Percentiles rank a stretch among this genome's conserved stretches.
These are phyloP conservation scores for Capsella rubella DNA, from an alignment of 441 rosid genomes.

Conservation along the genomic window DNA sequence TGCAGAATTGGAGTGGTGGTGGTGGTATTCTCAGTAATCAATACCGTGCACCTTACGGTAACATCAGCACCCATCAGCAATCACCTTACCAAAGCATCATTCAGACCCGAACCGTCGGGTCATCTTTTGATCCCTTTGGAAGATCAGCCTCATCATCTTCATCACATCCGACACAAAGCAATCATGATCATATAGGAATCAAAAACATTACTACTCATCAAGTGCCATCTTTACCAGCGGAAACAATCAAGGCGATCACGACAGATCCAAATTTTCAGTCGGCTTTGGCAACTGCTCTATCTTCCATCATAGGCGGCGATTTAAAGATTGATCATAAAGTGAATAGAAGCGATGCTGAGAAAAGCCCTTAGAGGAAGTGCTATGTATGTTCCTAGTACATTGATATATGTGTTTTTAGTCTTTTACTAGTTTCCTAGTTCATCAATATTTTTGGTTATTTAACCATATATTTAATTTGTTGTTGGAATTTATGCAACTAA, in stretches of 20 bases:
- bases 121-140: conserved; percentile 46
- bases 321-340: conserved; percentile 34
- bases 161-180: conserved; percentile 41
- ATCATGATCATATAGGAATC: conserved; percentile 51
- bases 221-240: conserved; percentile 50
- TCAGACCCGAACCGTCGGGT: conserved; percentile 45
- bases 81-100: conserved; percentile 47
- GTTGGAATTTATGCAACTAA: conserved; percentile 32
- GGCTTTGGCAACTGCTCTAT: conserved; percentile 73
- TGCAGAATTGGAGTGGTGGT: conserved; percentile 49
- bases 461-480: conserved; percentile 15
- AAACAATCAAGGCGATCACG: conserved; percentile 70
- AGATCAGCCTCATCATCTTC: conserved; percentile 40
- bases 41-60: conserved; percentile 44
- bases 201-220: conserved; percentile 36
- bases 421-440: conserved; percentile 33
- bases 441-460: conserved; percentile 6
- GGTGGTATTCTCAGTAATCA: conserved; percentile 34
- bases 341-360: conserved; percentile 33
- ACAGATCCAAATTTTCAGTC: conserved; percentile 86
- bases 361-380: conserved; percentile 36
- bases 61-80: conserved; percentile 44
- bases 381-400: conserved; percentile 10
- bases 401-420: conserved; percentile 21
- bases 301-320: conserved; percentile 66